Evolutionary conservation across 495 filamentous ascomycete genomes (phyloP), one percentile per base, ranked within the genome.

Genomic region (Aspergillus affinis): DNA sequence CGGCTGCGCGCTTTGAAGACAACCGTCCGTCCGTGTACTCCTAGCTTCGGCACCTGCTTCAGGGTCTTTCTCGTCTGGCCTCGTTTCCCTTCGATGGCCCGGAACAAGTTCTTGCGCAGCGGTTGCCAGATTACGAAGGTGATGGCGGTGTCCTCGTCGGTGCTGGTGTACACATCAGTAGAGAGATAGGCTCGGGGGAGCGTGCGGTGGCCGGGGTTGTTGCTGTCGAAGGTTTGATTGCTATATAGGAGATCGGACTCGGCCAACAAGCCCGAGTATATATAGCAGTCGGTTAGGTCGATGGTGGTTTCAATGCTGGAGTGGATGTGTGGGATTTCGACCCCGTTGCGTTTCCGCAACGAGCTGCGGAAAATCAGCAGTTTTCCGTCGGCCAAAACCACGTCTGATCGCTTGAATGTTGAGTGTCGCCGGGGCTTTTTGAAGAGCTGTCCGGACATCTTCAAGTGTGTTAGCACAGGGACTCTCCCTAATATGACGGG

Each of bases 81-180:
- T 30, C 78, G 67, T 29, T 72, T 74, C 2, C 74, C 77, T 4
- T 85, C 78, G 21, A 76, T 73, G 2, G 76, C 75, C 45, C 84
- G 79, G 68, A 90, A 89, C 44, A 83, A 77, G 21, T 76, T 81
- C 66, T 84, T 86, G 49, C 72, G 76, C 61, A 79, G 76, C 12
- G 84, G 85, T 61, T 89, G 85, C 88, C 88, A 91, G 9, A 91
- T 71, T 9, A 90, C 88, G 64, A 91, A 91, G 26, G 83, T 86
- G 13, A 85, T 88, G 70, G 86, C 86, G 1, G 84, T 81, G 63
- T 90, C 88, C 64, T 89, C 87, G 63, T 91, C 88, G 8, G 76
- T 81, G 19, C 80, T 85, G 15, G 86, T 90, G 81, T 84, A 89
- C 6, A 79, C 77, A 60, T 90, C 84, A 36, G 85, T 79, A 2